A percentile compares a stretch with the other conserved stretches of the same genome.
These are phyloP conservation scores for Colletotrichum shisoi DNA, from an alignment of 2,329 filamentous ascomycete species.

Conservation along the genomic window DNA sequence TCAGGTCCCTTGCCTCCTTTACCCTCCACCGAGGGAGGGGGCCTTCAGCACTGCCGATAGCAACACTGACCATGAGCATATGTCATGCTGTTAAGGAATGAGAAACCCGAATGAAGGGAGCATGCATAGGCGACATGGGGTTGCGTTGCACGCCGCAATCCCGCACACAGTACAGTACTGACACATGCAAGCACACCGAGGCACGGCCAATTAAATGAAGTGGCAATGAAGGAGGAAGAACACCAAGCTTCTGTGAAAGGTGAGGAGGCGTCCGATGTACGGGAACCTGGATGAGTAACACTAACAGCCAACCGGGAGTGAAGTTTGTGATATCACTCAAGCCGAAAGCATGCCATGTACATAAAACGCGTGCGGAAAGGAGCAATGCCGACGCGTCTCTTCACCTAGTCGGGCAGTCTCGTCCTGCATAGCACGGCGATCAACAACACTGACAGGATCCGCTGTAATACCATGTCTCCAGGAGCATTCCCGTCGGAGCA, in stretches of 20 bases:
- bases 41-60: constrained; percentile 29
- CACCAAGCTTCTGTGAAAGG: constrained; percentile 16
- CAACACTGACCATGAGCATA: constrained; percentile 21
- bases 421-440: constrained; percentile 24
- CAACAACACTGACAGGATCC: not conserved
- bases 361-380: constrained; percentile 20
- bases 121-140: constrained; percentile 19
- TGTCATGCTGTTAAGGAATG: constrained; percentile 30
- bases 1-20: constrained; percentile 7
- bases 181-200: not conserved
- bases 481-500: constrained; percentile 7
- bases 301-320: not conserved
- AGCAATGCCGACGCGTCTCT: constrained; percentile 26
- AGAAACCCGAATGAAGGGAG: constrained; percentile 35
- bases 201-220: not conserved
- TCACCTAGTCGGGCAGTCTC: constrained; percentile 26
- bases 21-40: not conserved
- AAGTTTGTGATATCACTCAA: constrained; percentile 4
- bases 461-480: not conserved
- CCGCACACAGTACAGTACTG: not conserved
- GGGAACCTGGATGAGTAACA: constrained; percentile 3
- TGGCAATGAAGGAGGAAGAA: constrained; percentile 9
- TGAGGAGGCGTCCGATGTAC: constrained; percentile 29
- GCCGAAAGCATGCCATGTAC: not conserved
- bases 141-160: constrained; percentile 22